Percentiles rank a stretch among this genome's conserved stretches.
These are phyloP conservation scores for Cardamine resedifolia DNA, from an alignment of 345 rosid species.

Conservation along the genomic window DNA sequence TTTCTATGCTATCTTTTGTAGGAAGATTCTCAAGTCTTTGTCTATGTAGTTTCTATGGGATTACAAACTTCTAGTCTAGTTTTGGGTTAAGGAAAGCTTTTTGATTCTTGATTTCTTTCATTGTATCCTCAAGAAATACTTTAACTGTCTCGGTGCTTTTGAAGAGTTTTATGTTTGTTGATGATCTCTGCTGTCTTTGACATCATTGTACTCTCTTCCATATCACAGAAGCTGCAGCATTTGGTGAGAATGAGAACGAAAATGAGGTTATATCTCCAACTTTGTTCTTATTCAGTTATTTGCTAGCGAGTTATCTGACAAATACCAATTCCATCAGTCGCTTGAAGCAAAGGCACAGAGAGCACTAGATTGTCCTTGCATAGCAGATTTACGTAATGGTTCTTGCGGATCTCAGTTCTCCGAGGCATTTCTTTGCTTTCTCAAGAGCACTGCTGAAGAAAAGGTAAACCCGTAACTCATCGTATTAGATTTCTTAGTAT, in stretches of 20 bases:
- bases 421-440: constrained; percentile 80
- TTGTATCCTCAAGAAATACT: neutral
- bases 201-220: neutral
- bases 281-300: neutral
- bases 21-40: neutral
- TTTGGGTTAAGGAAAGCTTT: neutral
- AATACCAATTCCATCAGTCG: constrained; percentile 47
- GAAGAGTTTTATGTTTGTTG: neutral
- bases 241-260: constrained; percentile 53
- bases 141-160: neutral
- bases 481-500: neutral
- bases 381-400: constrained; percentile 75
- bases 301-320: constrained; percentile 28
- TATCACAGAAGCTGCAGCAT: constrained; percentile 77
- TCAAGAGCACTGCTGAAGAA: constrained; percentile 80
- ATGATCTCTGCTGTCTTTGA: constrained; percentile 22
- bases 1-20: neutral
- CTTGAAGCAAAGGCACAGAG: constrained; percentile 72
- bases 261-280: constrained; percentile 46
- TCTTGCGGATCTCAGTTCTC: constrained; percentile 78
- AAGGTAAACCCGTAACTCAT: constrained; percentile 48
- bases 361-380: constrained; percentile 91
- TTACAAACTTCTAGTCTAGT: too few species aligned
- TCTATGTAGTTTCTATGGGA: constrained; percentile 7
- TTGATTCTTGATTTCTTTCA: neutral